Conservation (phyloP, 2,329 filamentous ascomycete species). For the Rachicladosporium sp. region DNA sequence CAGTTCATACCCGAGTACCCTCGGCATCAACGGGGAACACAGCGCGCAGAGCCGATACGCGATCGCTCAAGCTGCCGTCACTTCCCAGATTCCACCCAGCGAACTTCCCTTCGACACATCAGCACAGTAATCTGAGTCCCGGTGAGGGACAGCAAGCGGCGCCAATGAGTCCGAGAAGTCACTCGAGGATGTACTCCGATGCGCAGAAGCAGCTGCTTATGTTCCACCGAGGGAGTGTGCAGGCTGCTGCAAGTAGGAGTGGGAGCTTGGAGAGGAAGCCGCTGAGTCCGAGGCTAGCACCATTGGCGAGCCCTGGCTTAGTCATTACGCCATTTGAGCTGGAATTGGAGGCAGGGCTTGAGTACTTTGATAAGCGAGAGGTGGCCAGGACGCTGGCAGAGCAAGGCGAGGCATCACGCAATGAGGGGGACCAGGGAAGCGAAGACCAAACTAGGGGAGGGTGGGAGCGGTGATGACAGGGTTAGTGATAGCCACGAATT, state of each 20-base stretch:
- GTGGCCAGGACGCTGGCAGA: no score
- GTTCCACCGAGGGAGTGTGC: slow-evolving; percentile 34
- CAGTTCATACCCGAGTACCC: slow-evolving; percentile 12
- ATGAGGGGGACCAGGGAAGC: no score
- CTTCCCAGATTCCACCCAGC: slow-evolving; percentile 42
- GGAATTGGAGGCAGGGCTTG: slow-evolving; percentile 25
- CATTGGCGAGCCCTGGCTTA: slow-evolving; percentile 38
- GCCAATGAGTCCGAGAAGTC: slow-evolving; percentile 31
- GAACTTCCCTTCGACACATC: slow-evolving; percentile 31
- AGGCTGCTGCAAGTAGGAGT: slow-evolving; percentile 13
- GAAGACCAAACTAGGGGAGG: no score
- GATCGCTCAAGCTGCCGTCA: slow-evolving; percentile 34
- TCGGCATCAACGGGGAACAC: slow-evolving; percentile 12
- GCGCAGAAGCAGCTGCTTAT: slow-evolving; percentile 37
- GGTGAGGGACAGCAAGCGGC: slow-evolving; percentile 29
- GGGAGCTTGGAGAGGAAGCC: slow-evolving; percentile 25
- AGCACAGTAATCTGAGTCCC: slow-evolving; percentile 26
- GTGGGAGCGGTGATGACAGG: no score
- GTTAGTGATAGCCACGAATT: no score
- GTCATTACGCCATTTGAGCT: slow-evolving; percentile 42
- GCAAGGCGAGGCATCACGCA: no score
- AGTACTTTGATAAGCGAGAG: no score
- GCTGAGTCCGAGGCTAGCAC: slow-evolving; percentile 35
- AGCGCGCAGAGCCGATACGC: slow-evolving; percentile 24
- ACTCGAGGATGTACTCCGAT: slow-evolving; percentile 34